Evolutionary conservation across 2,329 filamentous ascomycete genomes (phyloP).

Genomic region (Fusarium foetens): DNA sequence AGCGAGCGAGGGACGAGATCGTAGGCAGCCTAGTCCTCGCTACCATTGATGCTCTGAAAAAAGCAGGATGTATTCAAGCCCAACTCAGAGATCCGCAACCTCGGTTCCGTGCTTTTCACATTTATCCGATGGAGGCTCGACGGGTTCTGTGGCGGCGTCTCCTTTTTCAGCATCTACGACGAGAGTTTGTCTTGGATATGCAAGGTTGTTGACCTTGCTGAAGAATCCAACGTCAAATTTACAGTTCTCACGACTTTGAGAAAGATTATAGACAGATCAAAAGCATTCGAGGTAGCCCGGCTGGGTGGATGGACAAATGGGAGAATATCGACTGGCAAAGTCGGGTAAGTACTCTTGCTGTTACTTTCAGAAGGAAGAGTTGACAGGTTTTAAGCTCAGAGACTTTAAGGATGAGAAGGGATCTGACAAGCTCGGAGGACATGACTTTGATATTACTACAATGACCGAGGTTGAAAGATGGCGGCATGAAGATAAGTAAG

Average conservation of each 20-base stretch:
- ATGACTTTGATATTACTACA: conserved; percentile 13
- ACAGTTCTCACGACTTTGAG: neutral
- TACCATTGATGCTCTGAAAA: conserved; percentile 22
- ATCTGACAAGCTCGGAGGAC: neutral
- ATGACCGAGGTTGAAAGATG: conserved; percentile 4
- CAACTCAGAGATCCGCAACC: conserved; percentile 29
- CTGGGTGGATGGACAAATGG: conserved; percentile 10
- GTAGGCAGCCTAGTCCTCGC: conserved; percentile 26
- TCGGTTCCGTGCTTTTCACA: conserved; percentile 22
- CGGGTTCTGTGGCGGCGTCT: too few species aligned
- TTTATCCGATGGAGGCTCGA: conserved; percentile 22
- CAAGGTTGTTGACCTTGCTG: conserved; percentile 23
- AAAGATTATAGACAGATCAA: neutral
- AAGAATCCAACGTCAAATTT: conserved; percentile 20
- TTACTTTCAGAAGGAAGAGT: too few species aligned
- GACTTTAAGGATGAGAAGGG: neutral
- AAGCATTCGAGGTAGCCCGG: neutral
- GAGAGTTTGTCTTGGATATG: conserved; percentile 24
- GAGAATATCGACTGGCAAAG: conserved; percentile 9
- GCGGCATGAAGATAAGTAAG: neutral
- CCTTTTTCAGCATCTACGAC: neutral
- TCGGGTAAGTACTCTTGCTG: neutral
- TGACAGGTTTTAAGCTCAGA: neutral
- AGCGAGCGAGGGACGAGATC: conserved; percentile 11
- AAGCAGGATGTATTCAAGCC: conserved; percentile 23